Conservation (phyloP, 1,284 basidiomycete species). For the Phlebopus sp. region DNA sequence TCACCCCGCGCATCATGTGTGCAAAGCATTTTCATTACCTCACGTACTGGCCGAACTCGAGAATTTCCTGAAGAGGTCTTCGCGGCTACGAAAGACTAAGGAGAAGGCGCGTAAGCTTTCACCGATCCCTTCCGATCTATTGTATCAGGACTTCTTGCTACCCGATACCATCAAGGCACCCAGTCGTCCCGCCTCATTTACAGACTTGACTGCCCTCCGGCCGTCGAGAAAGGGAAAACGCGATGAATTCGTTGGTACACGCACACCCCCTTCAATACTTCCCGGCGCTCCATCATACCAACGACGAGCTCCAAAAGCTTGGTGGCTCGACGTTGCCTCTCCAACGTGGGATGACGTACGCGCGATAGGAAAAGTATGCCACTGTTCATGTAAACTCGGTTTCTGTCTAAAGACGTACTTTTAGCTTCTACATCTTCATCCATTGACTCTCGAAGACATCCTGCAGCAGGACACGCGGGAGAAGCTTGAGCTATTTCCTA, state of each 20-base stretch:
- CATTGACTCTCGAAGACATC: constrained; percentile 93
- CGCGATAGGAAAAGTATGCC: constrained; percentile 77
- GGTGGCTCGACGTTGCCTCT: constrained; percentile 93
- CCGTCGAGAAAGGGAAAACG: constrained; percentile 42
- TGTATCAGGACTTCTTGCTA: constrained; percentile 39
- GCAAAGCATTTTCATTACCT: constrained; percentile 58
- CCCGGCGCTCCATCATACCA: constrained; percentile 7
- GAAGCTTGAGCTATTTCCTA: constrained; percentile 88
- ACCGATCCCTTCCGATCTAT: constrained; percentile 7
- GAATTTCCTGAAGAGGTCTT: constrained; percentile 44
- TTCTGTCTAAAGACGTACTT: not conserved
- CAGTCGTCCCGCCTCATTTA: constrained; percentile 30
- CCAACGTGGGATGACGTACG: constrained; percentile 91
- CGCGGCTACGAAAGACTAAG: constrained; percentile 23
- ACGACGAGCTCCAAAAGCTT: constrained; percentile 47
- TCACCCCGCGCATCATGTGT: constrained; percentile 32
- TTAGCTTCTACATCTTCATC: constrained; percentile 86
- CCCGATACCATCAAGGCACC: constrained; percentile 28
- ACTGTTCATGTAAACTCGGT: not conserved
- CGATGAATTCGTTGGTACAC: constrained; percentile 17
- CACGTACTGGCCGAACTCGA: constrained; percentile 57
- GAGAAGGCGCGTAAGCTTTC: constrained; percentile 30
- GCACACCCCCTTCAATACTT: not conserved
- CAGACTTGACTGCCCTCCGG: constrained; percentile 25
- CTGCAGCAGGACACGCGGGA: constrained; percentile 93